These are phyloP conservation scores for Vanderwaltozyma polyspora DNA, from an alignment of 805 yeast species.

Conservation along the genomic window DNA sequence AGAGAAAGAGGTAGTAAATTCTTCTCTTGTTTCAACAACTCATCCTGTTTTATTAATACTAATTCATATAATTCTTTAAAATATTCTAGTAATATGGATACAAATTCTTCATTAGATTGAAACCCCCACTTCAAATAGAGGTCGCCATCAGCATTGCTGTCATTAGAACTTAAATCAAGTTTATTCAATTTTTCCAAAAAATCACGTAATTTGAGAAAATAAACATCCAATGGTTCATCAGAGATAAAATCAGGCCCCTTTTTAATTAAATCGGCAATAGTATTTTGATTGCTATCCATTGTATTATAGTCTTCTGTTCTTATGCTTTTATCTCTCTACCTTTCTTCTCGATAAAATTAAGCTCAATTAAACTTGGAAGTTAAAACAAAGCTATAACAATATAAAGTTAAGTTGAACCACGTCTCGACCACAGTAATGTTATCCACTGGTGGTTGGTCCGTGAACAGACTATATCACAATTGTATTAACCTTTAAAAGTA, in stretches of 20 bases:
- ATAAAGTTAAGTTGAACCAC: no score
- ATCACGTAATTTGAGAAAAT: conserved; percentile 17
- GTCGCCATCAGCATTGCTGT: not conserved
- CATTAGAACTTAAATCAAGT: not conserved
- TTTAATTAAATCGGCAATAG: conserved; percentile 8
- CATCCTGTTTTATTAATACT: conserved; percentile 5
- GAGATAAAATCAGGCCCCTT: conserved; percentile 24
- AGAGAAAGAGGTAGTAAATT: conserved; percentile 52
- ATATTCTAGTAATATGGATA: conserved; percentile 8
- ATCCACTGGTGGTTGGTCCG: no score
- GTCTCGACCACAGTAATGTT: no score
- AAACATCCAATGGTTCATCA: conserved; percentile 26
- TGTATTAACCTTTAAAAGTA: no score
- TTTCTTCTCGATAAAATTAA: no score
- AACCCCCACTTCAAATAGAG: conserved; percentile 9
- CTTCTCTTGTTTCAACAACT: conserved; percentile 7
- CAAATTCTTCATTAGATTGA: conserved; percentile 13
- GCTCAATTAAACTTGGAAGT: no score
- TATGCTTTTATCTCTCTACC: no score
- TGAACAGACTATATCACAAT: no score
- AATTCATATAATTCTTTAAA: conserved; percentile 9
- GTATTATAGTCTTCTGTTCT: no score
- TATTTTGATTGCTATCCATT: no score
- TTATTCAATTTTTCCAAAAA: conserved; percentile 8
- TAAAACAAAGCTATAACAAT: no score